These are phyloP conservation scores for Corinectria fuckeliana DNA, from an alignment of 2,329 filamentous ascomycete genomes.

Conservation along the genomic window DNA sequence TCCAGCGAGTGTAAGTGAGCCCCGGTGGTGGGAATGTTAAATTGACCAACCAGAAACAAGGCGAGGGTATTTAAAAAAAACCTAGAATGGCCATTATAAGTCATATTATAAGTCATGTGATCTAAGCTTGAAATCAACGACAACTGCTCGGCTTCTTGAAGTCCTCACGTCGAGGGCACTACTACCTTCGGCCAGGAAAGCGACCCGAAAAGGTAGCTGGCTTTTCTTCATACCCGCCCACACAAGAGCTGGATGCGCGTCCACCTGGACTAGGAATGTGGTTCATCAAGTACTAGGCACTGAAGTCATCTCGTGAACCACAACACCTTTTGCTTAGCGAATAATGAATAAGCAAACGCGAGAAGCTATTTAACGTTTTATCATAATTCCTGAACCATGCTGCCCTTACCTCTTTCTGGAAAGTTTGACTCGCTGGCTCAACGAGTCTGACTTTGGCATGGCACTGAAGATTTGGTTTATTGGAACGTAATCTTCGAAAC, in stretches of 20 bases:
- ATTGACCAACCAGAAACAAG: conserved; percentile 28
- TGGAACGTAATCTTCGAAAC: background rate
- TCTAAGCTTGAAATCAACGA: background rate
- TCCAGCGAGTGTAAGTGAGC: background rate
- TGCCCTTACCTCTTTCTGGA: background rate
- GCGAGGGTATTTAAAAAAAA: conserved; percentile 11
- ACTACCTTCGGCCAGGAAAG: background rate
- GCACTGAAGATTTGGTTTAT: background rate
- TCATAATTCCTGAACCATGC: too few species aligned
- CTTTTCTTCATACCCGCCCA: background rate
- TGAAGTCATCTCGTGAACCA: background rate
- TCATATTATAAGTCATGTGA: conserved; percentile 14
- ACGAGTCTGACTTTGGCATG: too few species aligned
- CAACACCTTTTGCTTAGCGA: background rate
- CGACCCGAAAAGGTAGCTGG: background rate
- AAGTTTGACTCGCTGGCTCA: too few species aligned
- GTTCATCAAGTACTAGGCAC: background rate
- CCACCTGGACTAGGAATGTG: background rate
- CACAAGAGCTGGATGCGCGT: background rate
- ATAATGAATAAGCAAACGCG: background rate
- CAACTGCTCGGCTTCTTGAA: background rate
- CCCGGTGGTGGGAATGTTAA: conserved; percentile 6
- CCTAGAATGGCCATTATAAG: too few species aligned
- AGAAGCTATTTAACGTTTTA: background rate
- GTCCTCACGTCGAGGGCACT: background rate